Evolutionary conservation across 352 stramenopile species (phyloP).

Genomic region (Peronosclerospora sorghi): DNA sequence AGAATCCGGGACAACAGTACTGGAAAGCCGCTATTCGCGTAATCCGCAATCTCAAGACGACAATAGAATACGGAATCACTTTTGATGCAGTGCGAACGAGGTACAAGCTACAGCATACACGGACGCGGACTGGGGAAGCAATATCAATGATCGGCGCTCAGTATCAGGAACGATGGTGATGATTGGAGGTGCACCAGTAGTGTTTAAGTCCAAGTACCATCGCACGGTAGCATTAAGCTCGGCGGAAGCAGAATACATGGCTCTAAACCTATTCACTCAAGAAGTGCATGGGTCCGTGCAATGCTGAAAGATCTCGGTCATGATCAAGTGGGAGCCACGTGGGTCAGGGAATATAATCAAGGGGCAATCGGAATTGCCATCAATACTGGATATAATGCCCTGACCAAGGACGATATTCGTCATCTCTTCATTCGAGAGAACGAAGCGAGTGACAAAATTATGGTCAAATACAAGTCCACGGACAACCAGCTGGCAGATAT

Average conservation of each 20-base stretch:
- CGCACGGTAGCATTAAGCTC: not conserved
- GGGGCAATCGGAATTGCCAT: too few relatives aligned
- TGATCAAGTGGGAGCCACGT: not conserved
- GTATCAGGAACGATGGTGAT: not conserved
- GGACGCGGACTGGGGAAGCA: not conserved
- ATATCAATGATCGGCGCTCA: not conserved
- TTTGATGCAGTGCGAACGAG: not conserved
- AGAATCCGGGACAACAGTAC: too few relatives aligned
- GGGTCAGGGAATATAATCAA: not conserved
- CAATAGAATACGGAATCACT: not conserved
- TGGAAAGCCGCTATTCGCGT: too few relatives aligned
- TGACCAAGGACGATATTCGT: too few relatives aligned
- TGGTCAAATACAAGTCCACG: too few relatives aligned
- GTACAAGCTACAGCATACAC: not conserved
- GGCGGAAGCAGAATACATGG: not conserved
- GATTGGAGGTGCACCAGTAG: not conserved
- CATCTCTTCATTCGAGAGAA: too few relatives aligned
- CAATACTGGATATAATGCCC: too few relatives aligned
- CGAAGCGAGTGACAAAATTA: too few relatives aligned
- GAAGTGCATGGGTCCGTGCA: not conserved
- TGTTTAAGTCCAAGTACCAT: not conserved
- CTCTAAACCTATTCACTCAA: not conserved
- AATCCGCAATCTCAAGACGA: not conserved
- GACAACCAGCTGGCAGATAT: too few relatives aligned
- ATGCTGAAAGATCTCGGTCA: not conserved